phyloP scores from a whole-genome alignment of 2,329 filamentous ascomycete genomes.

The Penicillium sp. region DNA sequence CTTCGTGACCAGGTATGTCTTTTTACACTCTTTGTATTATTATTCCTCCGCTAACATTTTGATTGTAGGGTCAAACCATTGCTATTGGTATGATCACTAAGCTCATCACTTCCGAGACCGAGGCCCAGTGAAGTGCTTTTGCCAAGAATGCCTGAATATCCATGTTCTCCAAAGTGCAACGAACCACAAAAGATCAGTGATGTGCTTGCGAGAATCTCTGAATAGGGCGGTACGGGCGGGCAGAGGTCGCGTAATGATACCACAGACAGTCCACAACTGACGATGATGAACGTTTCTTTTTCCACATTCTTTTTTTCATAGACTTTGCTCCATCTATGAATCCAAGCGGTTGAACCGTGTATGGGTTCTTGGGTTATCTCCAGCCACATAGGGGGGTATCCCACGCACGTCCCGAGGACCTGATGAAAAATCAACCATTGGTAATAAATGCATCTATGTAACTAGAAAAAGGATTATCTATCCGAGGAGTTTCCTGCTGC shows the following conservation, averaged over 20 bases:
- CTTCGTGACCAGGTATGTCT: constrained; percentile 74
- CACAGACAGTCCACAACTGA: constrained; percentile 28
- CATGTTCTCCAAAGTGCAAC: not conserved
- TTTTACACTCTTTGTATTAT: not conserved
- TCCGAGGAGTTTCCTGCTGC: not conserved
- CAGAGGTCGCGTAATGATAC: constrained; percentile 25
- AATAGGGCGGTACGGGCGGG: constrained; percentile 19
- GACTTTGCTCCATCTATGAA: constrained; percentile 20
- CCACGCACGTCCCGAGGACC: not conserved
- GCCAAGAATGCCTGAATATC: not conserved
- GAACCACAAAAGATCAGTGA: not conserved
- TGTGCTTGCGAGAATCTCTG: constrained; percentile 7
- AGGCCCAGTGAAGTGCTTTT: constrained; percentile 9
- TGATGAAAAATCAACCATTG: not conserved
- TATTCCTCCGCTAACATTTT: constrained; percentile 19
- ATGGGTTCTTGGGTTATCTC: not conserved
- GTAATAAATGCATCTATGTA: constrained; percentile 12
- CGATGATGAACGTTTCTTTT: constrained; percentile 33
- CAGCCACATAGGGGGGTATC: not conserved
- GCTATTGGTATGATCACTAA: constrained; percentile 99
- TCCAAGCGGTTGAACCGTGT: constrained; percentile 19
- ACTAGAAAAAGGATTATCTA: constrained; percentile 9
- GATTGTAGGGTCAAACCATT: constrained; percentile 84
- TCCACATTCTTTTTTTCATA: constrained; percentile 21
- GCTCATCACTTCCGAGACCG: constrained; percentile 54